Evolutionary conservation across 2,329 filamentous ascomycete species (phyloP), one percentile per base, ranked within the genome.

Genomic region (Colletotrichum brevisporum): DNA sequence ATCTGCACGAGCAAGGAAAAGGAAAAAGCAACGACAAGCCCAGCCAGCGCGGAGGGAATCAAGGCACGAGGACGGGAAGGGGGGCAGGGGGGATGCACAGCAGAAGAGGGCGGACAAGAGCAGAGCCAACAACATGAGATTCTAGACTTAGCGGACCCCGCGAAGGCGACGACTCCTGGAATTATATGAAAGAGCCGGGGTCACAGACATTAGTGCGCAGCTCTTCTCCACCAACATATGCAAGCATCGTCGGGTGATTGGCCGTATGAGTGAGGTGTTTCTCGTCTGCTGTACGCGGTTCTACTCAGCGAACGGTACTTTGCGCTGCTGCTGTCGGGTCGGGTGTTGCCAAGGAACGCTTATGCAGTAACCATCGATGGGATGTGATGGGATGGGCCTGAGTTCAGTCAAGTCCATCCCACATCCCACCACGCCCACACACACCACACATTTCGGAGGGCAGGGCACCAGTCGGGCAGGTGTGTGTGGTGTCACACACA

Each of bases 111-210:
- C 10, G 13, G 13, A 31, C 50, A 31, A 24, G 31, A 43, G n/a
- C 18, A 51, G 48, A 43, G 24, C 66, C 66, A 69, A 59, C 61
- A 45, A 59, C 61, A 45, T 59, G 52, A 57, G 52, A 63, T 67
- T 67, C 59, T 67, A 57, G 64, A 67, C 51, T 56, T 41, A 51
- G 63, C 59, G 36, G 52, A 57, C 64, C 59, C 64, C 64, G 64
- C 64, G 59, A 67, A 67, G 59, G 53, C 53, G 48, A 43, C 66
- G 62, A 58, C 48, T 65, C 61, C 66, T 60, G 61, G 57, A 58
- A 58, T 56, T 63, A 68, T 68, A 69, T 66, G 66, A 69, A 55
- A 18, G 41, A 16, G 54, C 66, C 41, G 61, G 66, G 61, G 56
- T 54, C 41, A 51, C 24, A 26, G 53, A 41, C 60, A 41, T 43